Base-by-base conservation (phyloP, 345 rosid species). In the Laguncularia racemosa region DNA sequence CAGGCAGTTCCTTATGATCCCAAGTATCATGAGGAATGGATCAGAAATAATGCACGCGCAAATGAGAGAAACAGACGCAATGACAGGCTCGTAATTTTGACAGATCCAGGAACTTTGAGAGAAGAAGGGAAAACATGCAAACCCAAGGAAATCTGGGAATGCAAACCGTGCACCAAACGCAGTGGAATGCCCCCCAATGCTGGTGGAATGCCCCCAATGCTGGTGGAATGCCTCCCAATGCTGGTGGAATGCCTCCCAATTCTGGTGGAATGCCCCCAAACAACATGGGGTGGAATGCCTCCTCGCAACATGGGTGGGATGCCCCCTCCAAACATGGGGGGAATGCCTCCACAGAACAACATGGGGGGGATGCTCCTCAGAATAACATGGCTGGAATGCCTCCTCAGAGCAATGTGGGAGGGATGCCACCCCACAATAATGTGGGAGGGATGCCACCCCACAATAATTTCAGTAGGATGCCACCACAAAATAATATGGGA, bases 1-100 rank as follows among this genome's bases (percentile, higher is more conserved):
- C 69, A 82, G 72, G 97, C 99, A 49, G 97, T 89, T 62, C 99
- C 97, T 0, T 89, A 93, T 71, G 99, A 93, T 60, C 90, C 90
- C 2, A 93, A 89, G 79, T 89, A 89, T 62, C 96, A 89, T 13
- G 97, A 93, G 74, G 99, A 93, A 70, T 93, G 99, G 99, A 77
- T 85, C 48, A 89, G 92, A 74, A 93, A 93, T 81, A 85, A 90
- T 66, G 82, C 84, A 4, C 72, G 88, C 46, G 97, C 99, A 13
- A 89, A 77, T 55, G 97, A 93, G 57, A 80, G 99, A 53, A 93
- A 93, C 62, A 76, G 87, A 56, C 92, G 92, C 53, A 89, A 85
- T 52, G 95, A 85, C 63, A 75, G 96, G 44, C 96, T 16, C 83
- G 89, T 17, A 80, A 71, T 69, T 70, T 64, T 13, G 97, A 89